Percentiles rank a stretch among this genome's conserved stretches.
phyloP scores from a whole-genome alignment of 371 early-diverging fungal genomes.

The Syncephalastrum sp. region DNA sequence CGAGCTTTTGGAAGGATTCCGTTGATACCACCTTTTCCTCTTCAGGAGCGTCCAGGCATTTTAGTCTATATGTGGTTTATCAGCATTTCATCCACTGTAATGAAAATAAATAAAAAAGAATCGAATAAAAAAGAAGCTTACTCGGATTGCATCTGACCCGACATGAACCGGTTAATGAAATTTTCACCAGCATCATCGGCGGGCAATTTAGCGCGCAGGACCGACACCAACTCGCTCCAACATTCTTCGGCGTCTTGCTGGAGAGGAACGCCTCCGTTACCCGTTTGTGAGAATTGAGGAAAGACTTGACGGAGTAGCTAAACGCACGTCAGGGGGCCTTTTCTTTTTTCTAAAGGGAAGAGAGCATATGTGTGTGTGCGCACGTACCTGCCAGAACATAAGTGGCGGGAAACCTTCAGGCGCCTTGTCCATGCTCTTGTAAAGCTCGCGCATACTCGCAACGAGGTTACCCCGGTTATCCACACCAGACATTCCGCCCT shows the following conservation, averaged over 20 bases:
- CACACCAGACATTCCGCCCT: slow-evolving; percentile 30
- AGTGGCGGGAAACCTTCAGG: slow-evolving; percentile 79
- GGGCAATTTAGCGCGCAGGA: slow-evolving; percentile 66
- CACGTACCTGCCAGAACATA: slow-evolving; percentile 70
- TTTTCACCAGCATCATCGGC: slow-evolving; percentile 51
- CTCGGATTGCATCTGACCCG: slow-evolving; percentile 65
- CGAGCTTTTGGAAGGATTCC: slow-evolving; percentile 79
- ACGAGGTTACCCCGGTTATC: slow-evolving; percentile 65
- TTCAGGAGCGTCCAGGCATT: slow-evolving; percentile 80
- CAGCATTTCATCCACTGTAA: no score
- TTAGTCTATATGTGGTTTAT: slow-evolving; percentile 37
- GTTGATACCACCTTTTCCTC: slow-evolving; percentile 62
- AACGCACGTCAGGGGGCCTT: not conserved
- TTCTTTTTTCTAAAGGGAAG: not conserved
- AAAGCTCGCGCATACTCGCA: slow-evolving; percentile 72
- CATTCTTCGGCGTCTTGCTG: slow-evolving; percentile 99
- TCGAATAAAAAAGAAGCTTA: slow-evolving; percentile 13
- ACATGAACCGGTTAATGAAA: slow-evolving; percentile 86
- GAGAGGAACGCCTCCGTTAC: slow-evolving; percentile 67
- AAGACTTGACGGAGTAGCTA: slow-evolving; percentile 75
- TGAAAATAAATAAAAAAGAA: no score
- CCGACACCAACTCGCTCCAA: slow-evolving; percentile 79
- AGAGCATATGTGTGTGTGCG: no score
- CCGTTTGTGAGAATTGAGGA: slow-evolving; percentile 85
- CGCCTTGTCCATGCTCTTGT: slow-evolving; percentile 64